phyloP scores from a whole-genome alignment of 1,139 yeast genomes.

The Candida sanyaensis region DNA sequence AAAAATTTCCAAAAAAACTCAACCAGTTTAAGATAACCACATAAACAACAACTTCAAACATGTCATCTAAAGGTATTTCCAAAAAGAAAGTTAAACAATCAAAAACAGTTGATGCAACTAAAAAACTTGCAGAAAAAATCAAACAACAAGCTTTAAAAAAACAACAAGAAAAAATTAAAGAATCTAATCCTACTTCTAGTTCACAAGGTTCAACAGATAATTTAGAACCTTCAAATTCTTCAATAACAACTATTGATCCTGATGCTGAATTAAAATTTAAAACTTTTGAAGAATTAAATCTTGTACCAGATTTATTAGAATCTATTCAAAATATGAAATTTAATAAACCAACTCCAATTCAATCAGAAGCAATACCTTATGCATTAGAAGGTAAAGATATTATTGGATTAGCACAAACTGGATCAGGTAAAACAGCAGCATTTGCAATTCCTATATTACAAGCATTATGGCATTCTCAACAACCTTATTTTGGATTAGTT shows the following conservation, averaged over 20 bases:
- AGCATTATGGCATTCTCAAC: constrained; percentile 84
- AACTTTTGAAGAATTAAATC: constrained; percentile 51
- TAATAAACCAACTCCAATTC: constrained; percentile 85
- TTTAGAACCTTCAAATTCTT: constrained; percentile 6
- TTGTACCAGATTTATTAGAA: constrained; percentile 81
- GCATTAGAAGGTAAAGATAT: constrained; percentile 86
- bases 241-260: constrained; percentile 19
- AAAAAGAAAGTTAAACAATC: constrained; percentile 17
- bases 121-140: constrained; percentile 49
- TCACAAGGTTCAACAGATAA: constrained; percentile 15
- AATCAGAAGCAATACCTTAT: constrained; percentile 86
- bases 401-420: constrained; percentile 82
- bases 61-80: constrained; percentile 16
- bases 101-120: constrained; percentile 25
- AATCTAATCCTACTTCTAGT: constrained; percentile 14
- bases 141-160: constrained; percentile 52
- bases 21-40: too few relatives aligned
- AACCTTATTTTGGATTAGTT: constrained; percentile 86
- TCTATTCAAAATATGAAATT: constrained; percentile 71
- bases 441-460: constrained; percentile 90
- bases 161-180: constrained; percentile 18
- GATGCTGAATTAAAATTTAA: constrained; percentile 35
- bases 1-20: too few relatives aligned
- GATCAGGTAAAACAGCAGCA: constrained; percentile 86
- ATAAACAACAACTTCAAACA: constrained; percentile 5